Base-by-base conservation (phyloP, 371 early-diverging fungal genomes). In the Mucor lusitanicus region DNA sequence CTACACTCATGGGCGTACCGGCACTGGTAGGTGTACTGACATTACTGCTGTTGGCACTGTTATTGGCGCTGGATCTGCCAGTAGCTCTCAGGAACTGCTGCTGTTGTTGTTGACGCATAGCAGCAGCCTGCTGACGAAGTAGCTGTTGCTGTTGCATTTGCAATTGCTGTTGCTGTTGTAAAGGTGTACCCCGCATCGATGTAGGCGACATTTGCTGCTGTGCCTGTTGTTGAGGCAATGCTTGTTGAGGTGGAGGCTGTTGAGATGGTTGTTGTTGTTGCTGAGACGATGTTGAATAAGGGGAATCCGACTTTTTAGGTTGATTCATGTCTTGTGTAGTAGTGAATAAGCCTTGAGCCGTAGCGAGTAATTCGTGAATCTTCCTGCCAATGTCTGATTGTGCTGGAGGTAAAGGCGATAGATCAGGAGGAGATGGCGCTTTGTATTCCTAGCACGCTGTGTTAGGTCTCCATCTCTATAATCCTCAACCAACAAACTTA, bases 371-470 rank as follows among this genome's bases (percentile, higher is more conserved):
- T 15, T 66, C 66, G 44, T 83, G 81, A 35, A 83, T 70, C 28
- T 71, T 75, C 28, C 72, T 71, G 35, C 73, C 74, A 48, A 64
- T 71, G 0, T 70, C 72, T 33, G 70, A 70, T 46, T 70, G 75
- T 21, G 81, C 76, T 64, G 70, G 25, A 32, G 83, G 83, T 55
- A 83, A 68, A n/a, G 79, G 72, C 8, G 74, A 69, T 32, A 83
- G 65, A 60, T 80, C 81, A 12, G 83, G 83, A 37, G 76, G 79
- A 28, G 74, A 62, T 35, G 78, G 73, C 57, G 72, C 37, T 57
- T 73, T 77, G 46, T 68, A 70, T 50, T 73, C 78, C 75, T 75
- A 64, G 28, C 39, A 11, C 19, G 2, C 32, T 62, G 15, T 13
- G 40, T 9, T 9, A 44, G 13, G 4, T 33, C 12, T 56, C 17